Base-by-base conservation (phyloP, 495 filamentous ascomycete species). In the Lasiosphaeria ovina region DNA sequence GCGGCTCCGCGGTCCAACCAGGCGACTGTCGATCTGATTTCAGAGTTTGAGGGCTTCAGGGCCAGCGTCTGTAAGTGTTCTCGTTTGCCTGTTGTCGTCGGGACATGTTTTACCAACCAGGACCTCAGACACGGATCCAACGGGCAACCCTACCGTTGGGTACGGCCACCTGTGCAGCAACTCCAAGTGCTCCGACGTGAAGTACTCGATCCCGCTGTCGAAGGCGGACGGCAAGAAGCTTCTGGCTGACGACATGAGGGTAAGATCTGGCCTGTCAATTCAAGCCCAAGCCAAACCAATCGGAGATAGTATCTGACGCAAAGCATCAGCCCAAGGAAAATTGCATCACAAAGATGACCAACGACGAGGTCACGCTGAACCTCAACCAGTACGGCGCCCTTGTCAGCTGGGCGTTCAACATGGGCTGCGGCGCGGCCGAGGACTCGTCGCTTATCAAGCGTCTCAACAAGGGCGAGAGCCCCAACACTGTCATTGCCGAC, bases 321-420 rank as follows among this genome's bases (percentile, higher is more conserved):
- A 3, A n/a, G 50, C 12, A 33, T 8, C 14, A 38, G 14, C 42
- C 12, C 5, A 52, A 63, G 51, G 64, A 66, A 58, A 60, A 66
- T 35, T 80, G 76, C 68, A 70, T 81, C 60, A 75, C 71, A 14
- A 55, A 62, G 32, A 63, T 77, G 54, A 69, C 70, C 38, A 73
- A 67, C 33, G 61, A 64, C 51, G 60, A 57, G 8, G 73, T 76
- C 40, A 68, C 63, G 14, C 72, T 83, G 50, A 81, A 79, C 61
- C 70, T 66, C 11, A 81, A 83, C 66, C 73, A 81, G 64, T 82
- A 77, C 63, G 81, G 78, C 35, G 79, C 79, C 0, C 68, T 82
- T 8, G 73, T 79, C 36, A 74, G 69, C 55, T 82, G 75, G 71
- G 69, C 78, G 9, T 82, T 75, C 71, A 83, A 81, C 66, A 71